Base-by-base conservation (phyloP, 202 grass and related monocot species). In the Cymbopogon flexuosus region DNA sequence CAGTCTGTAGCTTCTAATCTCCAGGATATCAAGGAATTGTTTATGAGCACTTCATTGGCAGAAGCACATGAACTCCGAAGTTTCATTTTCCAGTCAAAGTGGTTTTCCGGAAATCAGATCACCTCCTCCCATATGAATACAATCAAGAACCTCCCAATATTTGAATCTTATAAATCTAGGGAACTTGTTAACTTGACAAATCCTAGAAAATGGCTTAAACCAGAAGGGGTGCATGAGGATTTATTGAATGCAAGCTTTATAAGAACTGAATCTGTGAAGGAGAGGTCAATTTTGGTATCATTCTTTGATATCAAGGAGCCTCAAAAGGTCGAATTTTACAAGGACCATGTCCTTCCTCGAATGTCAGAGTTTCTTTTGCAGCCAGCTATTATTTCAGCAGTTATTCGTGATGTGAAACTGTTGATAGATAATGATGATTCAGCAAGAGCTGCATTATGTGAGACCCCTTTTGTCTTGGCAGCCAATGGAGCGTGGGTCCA, bases 11-110 rank as follows among this genome's bases (percentile, higher is more conserved):
- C 86, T 82, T 75, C 75, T 89, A 81, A 85, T 79, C 65, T 75
- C 21, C 78, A 79, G 56, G 88, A 82, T 83, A 84, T 91, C 36
- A 91, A 91, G 66, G 72, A 59, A 51, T 76, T 94, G 46, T 97
- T 97, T 23, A 34, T 59, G 57, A 82, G 73, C 84, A 87, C 70
- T 70, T 86, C 92, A 72, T 75, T 88, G 74, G 94, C 88, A 84
- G 95, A 97, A 89, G 82, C 82, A 54, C 90, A 97, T 79, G 95
- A 97, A 86, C 84, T 97, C 43, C 85, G 84, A 58, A 94, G 86
- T 93, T 97, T 84, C 73, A 89, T 97, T 91, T 93, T 97, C 75
- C 95, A 97, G 80, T 97, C 95, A 30, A 97, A 97, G 78, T 97
- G 95, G 92, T 97, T 94, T 97, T 89, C 90, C 73, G 70, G 86